These are phyloP conservation scores for Aphanomyces euteiches DNA, from an alignment of 352 stramenopile genomes.

Conservation along the genomic window DNA sequence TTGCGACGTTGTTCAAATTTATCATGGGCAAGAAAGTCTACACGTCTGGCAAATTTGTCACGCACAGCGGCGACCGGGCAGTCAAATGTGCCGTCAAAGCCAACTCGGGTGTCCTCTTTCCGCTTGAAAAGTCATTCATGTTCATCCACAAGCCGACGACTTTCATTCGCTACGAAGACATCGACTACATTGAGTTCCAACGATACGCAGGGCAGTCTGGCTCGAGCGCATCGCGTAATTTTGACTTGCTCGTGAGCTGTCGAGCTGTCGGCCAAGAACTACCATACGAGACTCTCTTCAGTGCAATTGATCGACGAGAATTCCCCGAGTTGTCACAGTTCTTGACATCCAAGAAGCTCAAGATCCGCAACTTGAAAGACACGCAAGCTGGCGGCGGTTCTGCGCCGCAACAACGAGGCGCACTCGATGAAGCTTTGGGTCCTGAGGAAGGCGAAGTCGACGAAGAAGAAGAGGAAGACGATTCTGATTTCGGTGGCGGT, in stretches of 20 bases:
- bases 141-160: slow-evolving; percentile 99
- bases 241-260: slow-evolving; percentile 93
- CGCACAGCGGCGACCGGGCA: slow-evolving; percentile 75
- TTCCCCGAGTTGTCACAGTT: slow-evolving; percentile 94
- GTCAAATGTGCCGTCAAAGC: slow-evolving; percentile 92
- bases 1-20: slow-evolving; percentile 98
- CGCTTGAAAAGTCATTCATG: slow-evolving; percentile 98
- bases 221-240: slow-evolving; percentile 90
- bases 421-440: slow-evolving; percentile 69
- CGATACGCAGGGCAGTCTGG: slow-evolving; percentile 90
- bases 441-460: slow-evolving; percentile 86
- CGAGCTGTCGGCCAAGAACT: slow-evolving; percentile 81
- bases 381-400: slow-evolving; percentile 41
- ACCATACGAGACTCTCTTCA: slow-evolving; percentile 91
- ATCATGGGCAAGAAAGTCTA: slow-evolving; percentile 97
- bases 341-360: slow-evolving; percentile 92
- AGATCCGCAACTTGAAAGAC: slow-evolving; percentile 91
- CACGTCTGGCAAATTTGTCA: slow-evolving; percentile 89
- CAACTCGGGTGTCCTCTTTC: slow-evolving; percentile 96
- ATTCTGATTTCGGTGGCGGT: slow-evolving; percentile 91
- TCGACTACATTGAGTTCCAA: slow-evolving; percentile 98
- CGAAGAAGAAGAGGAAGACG: slow-evolving; percentile 87
- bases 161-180: slow-evolving; percentile 98
- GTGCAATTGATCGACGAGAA: slow-evolving; percentile 94
- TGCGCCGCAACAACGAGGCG: slow-evolving; percentile 58